Evolutionary conservation across 2,329 filamentous ascomycete genomes (phyloP), one percentile per base, ranked within the genome.

Genomic region (Macrophomina tecta): DNA sequence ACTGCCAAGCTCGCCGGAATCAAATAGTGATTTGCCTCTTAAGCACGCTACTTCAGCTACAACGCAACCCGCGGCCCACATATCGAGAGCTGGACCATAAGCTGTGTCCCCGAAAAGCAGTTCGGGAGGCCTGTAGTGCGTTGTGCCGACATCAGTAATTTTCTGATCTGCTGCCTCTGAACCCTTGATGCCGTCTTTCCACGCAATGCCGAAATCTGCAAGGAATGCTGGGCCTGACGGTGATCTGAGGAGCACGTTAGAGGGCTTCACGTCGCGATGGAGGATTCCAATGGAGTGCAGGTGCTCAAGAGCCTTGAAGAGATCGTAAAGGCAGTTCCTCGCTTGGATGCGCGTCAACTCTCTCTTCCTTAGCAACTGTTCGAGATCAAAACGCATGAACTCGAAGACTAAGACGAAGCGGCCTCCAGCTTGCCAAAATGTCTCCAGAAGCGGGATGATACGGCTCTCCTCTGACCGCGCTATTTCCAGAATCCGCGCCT

Each of bases 191-290:
- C 83, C 77, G 2, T 90, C 86, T 70, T 90, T 88, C 93, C 93
- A 97, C 8, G 94, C 88, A 46, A 95, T 96, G 61, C 95, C 94
- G 80, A 99, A 98, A 77, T 99, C 95, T 42, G 92, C 89, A 2
- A 99, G 84, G 71, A 89, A 91, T 3, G 91, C 92, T 4, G 92
- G 91, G 0, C 91, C 91, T 5, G 85, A 81, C 0, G 85, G 81
- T 0, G 89, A 87, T 49, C 85, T 82, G 53, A 97, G 84, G 8
- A 97, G 83, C 42, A 99, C 85, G 64, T 97, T 97, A 0, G 93
- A 93, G 0, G 95, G 95, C 75, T 99, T 99, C 75, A 99, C 82
- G 75, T 99, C 95, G 66, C 95, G 89, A 77, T 99, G 95, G 65
- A 99, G 90, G 67, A 99, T 93, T 7, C 88, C 90, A 30, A 87